Evolutionary conservation across 106 monocot genomes (phyloP), one percentile per base, ranked within the genome.

Genomic region (Dendrobium officinale): DNA sequence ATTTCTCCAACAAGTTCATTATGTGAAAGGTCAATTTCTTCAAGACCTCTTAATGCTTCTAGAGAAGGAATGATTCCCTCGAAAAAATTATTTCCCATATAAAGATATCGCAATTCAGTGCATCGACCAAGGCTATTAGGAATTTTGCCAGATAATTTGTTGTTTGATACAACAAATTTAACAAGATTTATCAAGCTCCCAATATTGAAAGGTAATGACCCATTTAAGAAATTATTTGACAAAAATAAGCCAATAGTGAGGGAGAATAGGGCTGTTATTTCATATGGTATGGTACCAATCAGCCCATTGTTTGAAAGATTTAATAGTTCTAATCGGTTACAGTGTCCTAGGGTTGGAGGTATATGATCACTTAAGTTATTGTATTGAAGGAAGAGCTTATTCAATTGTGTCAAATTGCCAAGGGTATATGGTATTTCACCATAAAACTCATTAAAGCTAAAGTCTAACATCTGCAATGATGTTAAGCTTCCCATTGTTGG

Each of bases 81-180:
- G 48, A 84, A 73, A 7, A 56, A 61, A 67, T 84, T 84, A 26
- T 55, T 51, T 18, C 20, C 61, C 75, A 84, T 13, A 29, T 42
- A 43, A 61, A 84, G 79, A 18, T 75, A 26, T 44, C 59, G 42
- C 64, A 84, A 61, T 24, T 29, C 40, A 18, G 1, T 26, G 42
- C 79, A 68, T 20, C 61, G 10, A 1, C 79, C 64, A 13, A 84
- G 8, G 27, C 78, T 42, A 1, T 6, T 10, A 2, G 80, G 84
- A 26, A 84, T 80, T n/a, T 27, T 29, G 17, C 80, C 80, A 27
- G 84, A 61, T 19, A 84, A 67, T 17, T 47, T 41, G 48, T 84
- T 84, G 7, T 9, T 11, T 40, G 42, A 64, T 10, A 79, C 10
- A 24, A 37, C 37, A 1, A 79, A 43, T 17, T 5, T 6, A 1